These are phyloP conservation scores for Infundibulicybe gibba DNA, from an alignment of 768 basidiomycete species.

Conservation along the genomic window DNA sequence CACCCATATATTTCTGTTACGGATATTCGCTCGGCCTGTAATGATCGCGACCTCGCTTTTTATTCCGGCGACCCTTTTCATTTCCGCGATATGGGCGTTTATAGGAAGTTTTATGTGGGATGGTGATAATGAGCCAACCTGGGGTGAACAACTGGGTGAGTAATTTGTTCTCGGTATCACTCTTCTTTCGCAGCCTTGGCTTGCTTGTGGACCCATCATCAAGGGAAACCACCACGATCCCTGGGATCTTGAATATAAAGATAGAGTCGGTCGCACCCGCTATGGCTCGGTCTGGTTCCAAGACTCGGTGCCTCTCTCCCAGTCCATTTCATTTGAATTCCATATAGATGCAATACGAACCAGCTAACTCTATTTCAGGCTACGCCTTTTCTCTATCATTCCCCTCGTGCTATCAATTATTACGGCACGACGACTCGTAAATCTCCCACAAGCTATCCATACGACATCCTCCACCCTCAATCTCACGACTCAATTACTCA, in stretches of 20 bases:
- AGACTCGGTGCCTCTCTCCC: too few relatives aligned
- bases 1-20: slow-evolving; percentile 69
- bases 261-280: too few relatives aligned
- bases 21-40: slow-evolving; percentile 81
- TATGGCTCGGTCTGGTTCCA: too few relatives aligned
- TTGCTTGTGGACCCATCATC: too few relatives aligned
- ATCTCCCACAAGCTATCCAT: slow-evolving; percentile 71
- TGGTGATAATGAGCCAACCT: slow-evolving; percentile 53
- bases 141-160: slow-evolving; percentile 83
- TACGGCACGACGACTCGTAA: slow-evolving; percentile 67
- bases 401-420: slow-evolving; percentile 68
- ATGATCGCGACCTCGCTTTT: slow-evolving; percentile 76
- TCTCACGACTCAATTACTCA: slow-evolving; percentile 66
- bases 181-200: neutral
- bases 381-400: slow-evolving; percentile 75
- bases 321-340: too few relatives aligned
- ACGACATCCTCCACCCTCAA: slow-evolving; percentile 54
- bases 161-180: slow-evolving; percentile 7
- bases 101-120: slow-evolving; percentile 72
- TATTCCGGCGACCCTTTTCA: slow-evolving; percentile 68
- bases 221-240: too few relatives aligned
- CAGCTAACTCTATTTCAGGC: slow-evolving; percentile 24
- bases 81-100: slow-evolving; percentile 80
- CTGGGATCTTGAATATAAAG: too few relatives aligned
- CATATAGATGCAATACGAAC: too few relatives aligned